These are phyloP conservation scores for Ceratocystis variospora DNA, from an alignment of 2,329 filamentous ascomycete genomes.

Conservation along the genomic window DNA sequence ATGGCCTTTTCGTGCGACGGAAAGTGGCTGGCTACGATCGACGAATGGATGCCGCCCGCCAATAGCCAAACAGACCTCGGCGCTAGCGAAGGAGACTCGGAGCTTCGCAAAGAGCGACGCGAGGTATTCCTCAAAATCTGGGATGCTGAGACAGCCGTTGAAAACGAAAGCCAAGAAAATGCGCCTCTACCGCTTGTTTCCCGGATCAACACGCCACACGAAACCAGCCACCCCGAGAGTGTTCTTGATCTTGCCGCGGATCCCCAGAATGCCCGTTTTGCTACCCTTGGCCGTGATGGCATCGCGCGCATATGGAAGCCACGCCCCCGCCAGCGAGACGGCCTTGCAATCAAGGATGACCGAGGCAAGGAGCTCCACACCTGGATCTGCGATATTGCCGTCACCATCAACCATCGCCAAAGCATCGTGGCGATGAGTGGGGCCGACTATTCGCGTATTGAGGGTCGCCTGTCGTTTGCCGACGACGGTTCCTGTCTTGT, in stretches of 20 bases:
- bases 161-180: constrained; percentile 28
- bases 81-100: constrained; percentile 28
- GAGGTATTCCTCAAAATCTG: constrained; percentile 89
- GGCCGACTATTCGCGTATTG: constrained; percentile 26
- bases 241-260: constrained; percentile 64
- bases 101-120: constrained; percentile 38
- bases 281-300: constrained; percentile 72
- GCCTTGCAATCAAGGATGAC: constrained; percentile 47
- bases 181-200: constrained; percentile 61
- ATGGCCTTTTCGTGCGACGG: constrained; percentile 69
- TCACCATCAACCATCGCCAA: constrained; percentile 34
- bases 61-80: constrained; percentile 46
- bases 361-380: constrained; percentile 48
- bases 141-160: constrained; percentile 35
- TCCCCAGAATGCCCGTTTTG: constrained; percentile 57
- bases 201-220: constrained; percentile 72
- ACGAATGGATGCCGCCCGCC: constrained; percentile 70
- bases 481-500: constrained; percentile 76
- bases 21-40: constrained; percentile 78
- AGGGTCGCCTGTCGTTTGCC: constrained; percentile 62
- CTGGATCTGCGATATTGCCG: constrained; percentile 57
- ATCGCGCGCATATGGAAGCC: constrained; percentile 71
- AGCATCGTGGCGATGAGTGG: constrained; percentile 26
- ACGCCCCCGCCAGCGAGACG: constrained; percentile 53
- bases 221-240: constrained; percentile 38